Percentiles rank a stretch among this genome's conserved stretches.
Evolutionary conservation across 345 rosid species (phyloP).

Genomic region (Cochlearia excelsa): DNA sequence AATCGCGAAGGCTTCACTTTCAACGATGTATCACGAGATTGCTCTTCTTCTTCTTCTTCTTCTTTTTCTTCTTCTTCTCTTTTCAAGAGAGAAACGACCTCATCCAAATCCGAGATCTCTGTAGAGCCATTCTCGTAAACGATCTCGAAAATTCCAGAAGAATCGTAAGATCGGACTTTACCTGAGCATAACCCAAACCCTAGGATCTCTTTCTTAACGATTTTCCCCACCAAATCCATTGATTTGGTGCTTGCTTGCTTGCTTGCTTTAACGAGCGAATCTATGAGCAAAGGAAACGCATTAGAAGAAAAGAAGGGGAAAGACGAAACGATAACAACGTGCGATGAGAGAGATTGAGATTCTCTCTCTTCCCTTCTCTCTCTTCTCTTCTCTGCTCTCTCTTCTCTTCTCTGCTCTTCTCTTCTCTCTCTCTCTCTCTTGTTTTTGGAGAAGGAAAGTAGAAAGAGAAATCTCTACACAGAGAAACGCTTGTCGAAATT

Average conservation of each 20-base stretch:
- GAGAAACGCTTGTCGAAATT: conserved; percentile 20
- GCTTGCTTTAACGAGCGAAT: conserved; percentile 27
- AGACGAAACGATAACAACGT: conserved; percentile 28
- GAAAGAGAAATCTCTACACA: conserved; percentile 27
- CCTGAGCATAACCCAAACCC: conserved; percentile 52
- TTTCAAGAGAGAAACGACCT: conserved; percentile 43
- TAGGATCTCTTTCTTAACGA: conserved; percentile 49
- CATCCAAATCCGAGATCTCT: conserved; percentile 53
- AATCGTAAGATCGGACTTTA: conserved; percentile 56
- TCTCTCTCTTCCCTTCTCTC: conserved; percentile 13
- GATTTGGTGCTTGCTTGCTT: conserved; percentile 8
- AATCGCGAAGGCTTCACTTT: conserved; percentile 35
- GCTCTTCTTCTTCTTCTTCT: conserved; percentile 23
- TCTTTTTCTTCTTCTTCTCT: conserved; percentile 20
- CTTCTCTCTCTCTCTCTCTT: too few species aligned
- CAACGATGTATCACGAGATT: conserved; percentile 22
- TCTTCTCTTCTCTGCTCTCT: not conserved
- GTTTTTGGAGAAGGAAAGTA: conserved; percentile 7
- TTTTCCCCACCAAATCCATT: conserved; percentile 71
- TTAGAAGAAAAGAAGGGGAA: not conserved
- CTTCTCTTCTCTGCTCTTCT: not conserved
- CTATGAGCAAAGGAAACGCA: conserved; percentile 21
- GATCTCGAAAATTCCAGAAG: conserved; percentile 55
- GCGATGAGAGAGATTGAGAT: conserved; percentile 17
- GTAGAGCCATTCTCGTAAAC: conserved; percentile 58